Base-by-base conservation (phyloP, 345 rosid genomes). In the Geranium brycei region DNA sequence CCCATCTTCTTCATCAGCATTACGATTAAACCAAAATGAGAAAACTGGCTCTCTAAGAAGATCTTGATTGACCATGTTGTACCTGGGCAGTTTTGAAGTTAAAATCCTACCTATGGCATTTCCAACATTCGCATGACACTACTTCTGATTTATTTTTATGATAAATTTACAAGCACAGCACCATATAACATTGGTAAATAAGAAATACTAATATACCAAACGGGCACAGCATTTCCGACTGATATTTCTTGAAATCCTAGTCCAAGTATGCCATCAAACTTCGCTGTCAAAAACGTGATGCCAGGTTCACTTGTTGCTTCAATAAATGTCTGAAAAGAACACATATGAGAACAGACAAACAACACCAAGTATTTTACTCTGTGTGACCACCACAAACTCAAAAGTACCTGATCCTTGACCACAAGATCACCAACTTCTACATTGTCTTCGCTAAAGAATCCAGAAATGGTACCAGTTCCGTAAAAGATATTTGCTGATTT, bases 271-370 rank as follows among this genome's bases (percentile, higher is more conserved):
- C 90, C 96, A 75, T 89, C 96, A 76, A 93, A 93, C 69, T 90
- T 93, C 64, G 88, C 96, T 61, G 77, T 76, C 79, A 93, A 19
- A 68, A 93, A 93, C 14, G 91, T 86, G 63, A 87, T 18, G 68
- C 99, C 73, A 3, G 95, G 97, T 68, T 93, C 97, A 51, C 69
- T 80, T 10, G 99, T 86, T 72, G 96, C 84, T 78, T 93, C 99
- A 61, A 93, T 89, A 73, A 93, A 90, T 75, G 83, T 91, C 99
- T 92, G 72, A 66, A 70, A 38, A 47, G 47, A 17, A 56, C 28
- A 41, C 41, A 56, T n/a, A n/a, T n/a, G 3, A 15, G 60, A 51
- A 16, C 15, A 47, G 28, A 59, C 58, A 23, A 58, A 23, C 40
- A 17, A 30, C 31, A 23, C 16, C 4, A 16, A 16, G 8, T 31